Base-by-base conservation (phyloP, 1,284 basidiomycete species). In the Leccinum insolens region DNA sequence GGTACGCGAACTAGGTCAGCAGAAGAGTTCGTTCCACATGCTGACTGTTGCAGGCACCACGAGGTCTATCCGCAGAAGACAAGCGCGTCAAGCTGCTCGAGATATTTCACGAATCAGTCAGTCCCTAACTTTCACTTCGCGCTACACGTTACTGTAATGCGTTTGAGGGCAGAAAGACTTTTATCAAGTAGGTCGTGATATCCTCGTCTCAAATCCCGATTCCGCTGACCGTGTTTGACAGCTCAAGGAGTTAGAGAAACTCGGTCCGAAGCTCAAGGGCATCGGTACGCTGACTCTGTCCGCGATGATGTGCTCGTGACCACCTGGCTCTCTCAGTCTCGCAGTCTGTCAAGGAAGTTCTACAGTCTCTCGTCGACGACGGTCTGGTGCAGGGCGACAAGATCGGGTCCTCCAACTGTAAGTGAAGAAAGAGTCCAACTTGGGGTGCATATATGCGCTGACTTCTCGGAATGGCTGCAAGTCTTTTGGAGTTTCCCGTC, bases 401-500 rank as follows among this genome's bases (percentile, higher is more conserved):
- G 80, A 95, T 96, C 66, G 95, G 95, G 28, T 93, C 94, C 7
- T 94, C 94, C 3, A 96, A 96, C 75, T 96, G 94, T 95, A 72
- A 72, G 90, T 69, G 49, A 28, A 31, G 2, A 31, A 20, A 25
- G 15, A 28, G 49, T 8, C 12, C 6, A 2, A 60, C 37, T 37
- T 14, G 37, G 68, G 39, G 66, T 72, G 71, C 64, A 69, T 77
- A 70, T 78, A 77, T 76, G 76, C 79, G 78, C 75, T 75, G 74
- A 77, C 71, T 74, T 71, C 68, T 63, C 20, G 20, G 1, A 52
- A 63, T 7, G 46, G n/a, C 3, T 55, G 12, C 3, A 8, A 96
- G 94, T 95, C 80, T 96, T 93, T 77, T 96, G 95, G 95, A 92
- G 93, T 74, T 96, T 96, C 76, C 95, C 95, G 4, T 95, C 93